Evolutionary conservation across 306 rosid species (phyloP), one percentile per base, ranked within the genome.

Genomic region (Sindora glabra): DNA sequence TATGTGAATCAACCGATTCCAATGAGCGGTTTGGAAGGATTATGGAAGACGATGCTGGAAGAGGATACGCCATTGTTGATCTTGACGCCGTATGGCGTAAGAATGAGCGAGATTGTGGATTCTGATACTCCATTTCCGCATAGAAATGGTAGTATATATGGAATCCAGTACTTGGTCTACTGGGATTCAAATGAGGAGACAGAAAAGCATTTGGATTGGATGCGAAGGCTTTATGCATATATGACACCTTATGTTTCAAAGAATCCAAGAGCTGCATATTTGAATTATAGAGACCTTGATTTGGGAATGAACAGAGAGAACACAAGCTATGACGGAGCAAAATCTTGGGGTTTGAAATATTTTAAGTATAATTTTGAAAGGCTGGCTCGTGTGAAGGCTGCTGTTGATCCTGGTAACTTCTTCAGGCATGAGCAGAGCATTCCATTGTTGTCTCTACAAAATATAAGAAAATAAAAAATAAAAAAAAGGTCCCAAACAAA

Each of bases 281-380:
- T 79, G 52, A 82, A 82, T 51, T 86, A 77, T 7, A 86, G 76
- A 70, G 84, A 77, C 50, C 86, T 85, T 70, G 78, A 76, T 44
- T 33, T 85, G 42, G 84, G 86, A 13, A 23, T 14, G 26, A 62
- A 74, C 63, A 39, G 17, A 29, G 41, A 13, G 6, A 34, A 64
- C 29, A 56, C 57, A 24, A 61, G 49, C 61, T 68, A 21, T 37
- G 10, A 10, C 8, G 53, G 55, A 9, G 64, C 64, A 23, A 48
- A 44, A 13, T 10, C 5, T 54, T 76, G 73, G 73, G 76, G 76
- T 8, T 19, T 26, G 13, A 64, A 58, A 26, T 75, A 75, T 57
- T 75, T 69, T 36, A 70, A 59, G 45, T 22, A 45, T 3, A 70
- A 76, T 36, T 70, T 76, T 53, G 52, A 36, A 60, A 59, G 73